These are phyloP conservation scores for Byssoonygena ceratinophila DNA, from an alignment of 2,329 filamentous ascomycete genomes.

Conservation along the genomic window DNA sequence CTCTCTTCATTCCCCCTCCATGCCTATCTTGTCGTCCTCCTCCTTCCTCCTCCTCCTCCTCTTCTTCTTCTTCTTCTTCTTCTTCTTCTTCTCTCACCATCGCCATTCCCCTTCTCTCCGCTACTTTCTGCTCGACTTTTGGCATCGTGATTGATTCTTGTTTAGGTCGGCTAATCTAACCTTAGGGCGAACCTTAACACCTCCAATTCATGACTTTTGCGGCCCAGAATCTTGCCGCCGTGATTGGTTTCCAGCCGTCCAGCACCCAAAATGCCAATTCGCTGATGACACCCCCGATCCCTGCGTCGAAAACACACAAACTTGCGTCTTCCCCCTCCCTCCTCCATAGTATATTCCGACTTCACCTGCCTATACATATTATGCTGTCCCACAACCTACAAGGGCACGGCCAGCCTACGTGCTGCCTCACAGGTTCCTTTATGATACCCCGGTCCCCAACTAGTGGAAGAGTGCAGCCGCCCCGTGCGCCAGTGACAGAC, in stretches of 20 bases:
- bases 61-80: neutral
- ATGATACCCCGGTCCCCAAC: conserved; percentile 9
- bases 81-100: neutral
- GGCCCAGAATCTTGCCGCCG: neutral
- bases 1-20: neutral
- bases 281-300: neutral
- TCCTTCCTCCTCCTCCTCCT: neutral
- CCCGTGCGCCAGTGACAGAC: conserved; percentile 18
- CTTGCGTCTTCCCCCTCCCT: neutral
- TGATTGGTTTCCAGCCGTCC: conserved; percentile 7
- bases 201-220: neutral
- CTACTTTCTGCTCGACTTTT: neutral
- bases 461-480: conserved; percentile 19
- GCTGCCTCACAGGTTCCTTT: conserved; percentile 14
- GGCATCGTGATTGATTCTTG: neutral
- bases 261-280: conserved; percentile 2
- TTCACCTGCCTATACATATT: too few species aligned
- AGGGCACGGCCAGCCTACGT: conserved; percentile 4
- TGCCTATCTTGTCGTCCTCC: too few species aligned
- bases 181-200: neutral
- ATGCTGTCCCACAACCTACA: neutral
- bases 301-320: conserved; percentile 3
- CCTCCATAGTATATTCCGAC: too few species aligned
- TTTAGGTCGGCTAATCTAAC: neutral
- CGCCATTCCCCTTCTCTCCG: neutral